A percentile compares a stretch with the other conserved stretches of the same genome.
Conservation (phyloP, 208 protist species). For the Vickermania ingenoplastis region DNA sequence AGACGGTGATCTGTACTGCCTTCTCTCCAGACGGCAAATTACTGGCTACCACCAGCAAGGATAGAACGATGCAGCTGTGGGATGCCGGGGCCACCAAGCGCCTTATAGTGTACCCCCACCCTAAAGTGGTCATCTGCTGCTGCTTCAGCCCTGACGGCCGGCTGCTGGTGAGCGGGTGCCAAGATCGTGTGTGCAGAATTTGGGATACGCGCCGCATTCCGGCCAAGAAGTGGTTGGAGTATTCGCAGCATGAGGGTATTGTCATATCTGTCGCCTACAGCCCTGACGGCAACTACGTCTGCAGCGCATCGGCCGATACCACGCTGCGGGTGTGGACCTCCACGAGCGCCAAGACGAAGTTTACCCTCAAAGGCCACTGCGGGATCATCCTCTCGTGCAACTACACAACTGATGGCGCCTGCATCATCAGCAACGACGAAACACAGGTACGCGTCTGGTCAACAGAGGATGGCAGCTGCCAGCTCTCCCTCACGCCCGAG, state of each 20-base stretch:
- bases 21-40: conserved; percentile 84
- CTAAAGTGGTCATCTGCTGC: conserved; percentile 86
- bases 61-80: conserved; percentile 84
- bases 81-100: conserved; percentile 75
- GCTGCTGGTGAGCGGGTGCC: conserved; percentile 73
- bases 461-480: conserved; percentile 41
- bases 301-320: conserved; percentile 73
- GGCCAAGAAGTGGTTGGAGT: conserved; percentile 55
- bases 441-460: conserved; percentile 65
- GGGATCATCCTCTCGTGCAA: conserved; percentile 78
- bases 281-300: conserved; percentile 58
- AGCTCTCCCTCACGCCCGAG: conserved; percentile 33
- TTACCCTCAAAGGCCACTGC: conserved; percentile 56
- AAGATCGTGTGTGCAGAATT: conserved; percentile 80
- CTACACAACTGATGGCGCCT: conserved; percentile 62
- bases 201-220: conserved; percentile 49
- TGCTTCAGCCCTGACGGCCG: conserved; percentile 81
- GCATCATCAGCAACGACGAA: conserved; percentile 88
- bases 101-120: conserved; percentile 59
- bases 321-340: conserved; percentile 80
- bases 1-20: conserved; percentile 70
- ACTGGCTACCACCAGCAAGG: conserved; percentile 82
- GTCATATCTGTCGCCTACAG: conserved; percentile 76
- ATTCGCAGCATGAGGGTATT: conserved; percentile 70
- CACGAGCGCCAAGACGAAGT: conserved; percentile 45